Base-by-base conservation (phyloP, 148 eudicot genomes). In the Polygonum maritimum region DNA sequence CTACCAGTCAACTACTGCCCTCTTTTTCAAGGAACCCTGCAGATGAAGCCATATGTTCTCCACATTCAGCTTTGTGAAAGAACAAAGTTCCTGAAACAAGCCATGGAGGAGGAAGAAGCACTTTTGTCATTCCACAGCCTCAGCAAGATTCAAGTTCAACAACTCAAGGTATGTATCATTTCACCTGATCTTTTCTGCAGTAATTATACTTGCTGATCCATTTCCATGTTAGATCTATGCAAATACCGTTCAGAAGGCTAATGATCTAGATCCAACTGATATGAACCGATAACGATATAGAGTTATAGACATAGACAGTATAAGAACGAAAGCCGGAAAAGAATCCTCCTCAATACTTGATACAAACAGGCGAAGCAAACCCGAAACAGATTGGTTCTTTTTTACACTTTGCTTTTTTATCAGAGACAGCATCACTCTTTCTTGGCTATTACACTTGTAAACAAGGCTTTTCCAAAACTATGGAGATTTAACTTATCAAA, bases 401-500 rank as follows among this genome's bases (percentile, higher is more conserved):
- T 44, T 6, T 10, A 44, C 47, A 26, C 9, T 67, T 67, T 16
- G 38, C 45, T 36, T 67, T 67, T 67, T 67, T 10, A 36, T 67
- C 71, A 67, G 38, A 67, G 71, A 67, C 71, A 67, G 12, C 71
- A 67, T 36, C 71, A 67, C 38, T 67, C 71, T 15, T 67, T 67
- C 21, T 36, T 11, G 16, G 38, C 45, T 67, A 35, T n/a, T 36
- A 35, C 44, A 26, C 40, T 11, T 33, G 69, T 4, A 63, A 31
- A 31, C 15, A 63, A 1, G 35, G 40, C 13, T 44, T 26, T 63
- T 21, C 63, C 63, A 60, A 35, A 26, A 14, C 31, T 60, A 14
- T 60, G 38, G n/a, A 67, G 45, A 67, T 36, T 16, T 16, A 35
- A 36, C 18, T 36, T 38, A 67, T 38, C 45, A 67, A 67, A 38